phyloP scores from a whole-genome alignment of 1,139 yeast genomes.

The Zygosaccharomyces pseudobailii region DNA sequence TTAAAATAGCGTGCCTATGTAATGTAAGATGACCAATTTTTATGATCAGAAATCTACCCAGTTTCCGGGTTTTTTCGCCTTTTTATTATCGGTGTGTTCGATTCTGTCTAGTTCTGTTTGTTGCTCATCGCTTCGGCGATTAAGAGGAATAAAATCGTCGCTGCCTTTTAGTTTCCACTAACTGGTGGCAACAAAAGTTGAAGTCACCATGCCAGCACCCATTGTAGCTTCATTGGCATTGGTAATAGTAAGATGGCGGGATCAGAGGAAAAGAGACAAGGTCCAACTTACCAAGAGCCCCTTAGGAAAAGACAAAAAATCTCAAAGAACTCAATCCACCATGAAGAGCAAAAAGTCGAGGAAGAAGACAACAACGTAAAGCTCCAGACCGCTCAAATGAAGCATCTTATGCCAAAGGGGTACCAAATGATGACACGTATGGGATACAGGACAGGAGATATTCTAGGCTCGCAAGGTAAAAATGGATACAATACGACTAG shows the following conservation, averaged over 20 bases:
- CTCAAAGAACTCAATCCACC: not conserved
- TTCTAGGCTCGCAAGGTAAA: conserved; percentile 37
- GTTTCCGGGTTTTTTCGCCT: not conserved
- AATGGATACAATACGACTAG: conserved; percentile 19
- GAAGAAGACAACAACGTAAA: not conserved
- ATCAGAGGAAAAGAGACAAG: conserved; percentile 5
- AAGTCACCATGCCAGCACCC: conserved; percentile 8
- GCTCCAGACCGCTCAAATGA: not conserved
- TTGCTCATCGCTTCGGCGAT: not conserved
- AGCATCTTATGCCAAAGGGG: conserved; percentile 37
- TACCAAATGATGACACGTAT: conserved; percentile 50
- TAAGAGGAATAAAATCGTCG: not conserved
- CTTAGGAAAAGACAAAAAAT: not conserved
- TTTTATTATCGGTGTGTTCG: not conserved
- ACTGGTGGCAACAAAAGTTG: not conserved
- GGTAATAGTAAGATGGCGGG: conserved; percentile 7
- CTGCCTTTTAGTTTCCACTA: not conserved
- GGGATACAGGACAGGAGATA: conserved; percentile 49
- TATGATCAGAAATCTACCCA: not conserved
- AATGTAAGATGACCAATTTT: not conserved
- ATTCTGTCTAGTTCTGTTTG: not conserved
- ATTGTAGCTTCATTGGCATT: conserved; percentile 9
- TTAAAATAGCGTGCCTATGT: not conserved
- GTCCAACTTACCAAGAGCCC: not conserved
- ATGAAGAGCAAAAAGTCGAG: not conserved